Percentiles rank a stretch among this genome's conserved stretches.
Conservation (phyloP, 164 flowering plant species). For the Nymphaea thermarum region DNA sequence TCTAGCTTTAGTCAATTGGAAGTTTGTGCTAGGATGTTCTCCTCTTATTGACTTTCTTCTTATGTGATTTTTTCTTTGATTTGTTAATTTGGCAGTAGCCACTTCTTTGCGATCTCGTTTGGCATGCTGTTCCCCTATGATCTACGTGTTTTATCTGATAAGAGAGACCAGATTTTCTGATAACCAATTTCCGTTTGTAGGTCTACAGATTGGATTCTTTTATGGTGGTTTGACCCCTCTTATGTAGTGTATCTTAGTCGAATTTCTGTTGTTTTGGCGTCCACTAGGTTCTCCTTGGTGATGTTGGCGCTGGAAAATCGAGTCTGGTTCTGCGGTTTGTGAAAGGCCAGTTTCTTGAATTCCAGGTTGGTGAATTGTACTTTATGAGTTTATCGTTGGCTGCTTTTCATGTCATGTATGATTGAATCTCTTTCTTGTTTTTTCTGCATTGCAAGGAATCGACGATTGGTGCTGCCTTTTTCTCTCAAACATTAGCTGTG, state of each 20-base stretch:
- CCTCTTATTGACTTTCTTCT: neutral
- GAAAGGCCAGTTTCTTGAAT: constrained; percentile 48
- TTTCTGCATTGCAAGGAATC: constrained; percentile 29
- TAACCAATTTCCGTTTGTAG: neutral
- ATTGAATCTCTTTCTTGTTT: neutral
- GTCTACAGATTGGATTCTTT: neutral
- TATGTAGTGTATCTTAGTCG: neutral
- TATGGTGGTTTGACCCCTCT: neutral
- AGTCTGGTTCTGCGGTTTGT: constrained; percentile 53
- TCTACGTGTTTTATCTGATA: neutral
- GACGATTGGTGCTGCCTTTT: constrained; percentile 62
- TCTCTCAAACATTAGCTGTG: constrained; percentile 39
- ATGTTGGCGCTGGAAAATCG: constrained; percentile 60
- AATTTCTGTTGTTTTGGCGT: neutral
- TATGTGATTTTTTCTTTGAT: neutral
- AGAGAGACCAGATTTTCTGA: neutral
- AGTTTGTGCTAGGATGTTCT: too few relatives aligned
- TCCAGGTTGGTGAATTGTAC: constrained; percentile 21
- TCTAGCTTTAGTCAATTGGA: too few relatives aligned
- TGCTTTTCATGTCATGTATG: neutral
- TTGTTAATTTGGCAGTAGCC: neutral
- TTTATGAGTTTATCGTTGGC: neutral
- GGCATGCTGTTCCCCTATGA: neutral
- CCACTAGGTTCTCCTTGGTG: constrained; percentile 53
- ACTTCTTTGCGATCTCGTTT: neutral